A percentile compares a stretch with the other conserved stretches of the same genome.
Conservation (phyloP, 139 green algal genomes). For the Diplosphaera chodatii region DNA sequence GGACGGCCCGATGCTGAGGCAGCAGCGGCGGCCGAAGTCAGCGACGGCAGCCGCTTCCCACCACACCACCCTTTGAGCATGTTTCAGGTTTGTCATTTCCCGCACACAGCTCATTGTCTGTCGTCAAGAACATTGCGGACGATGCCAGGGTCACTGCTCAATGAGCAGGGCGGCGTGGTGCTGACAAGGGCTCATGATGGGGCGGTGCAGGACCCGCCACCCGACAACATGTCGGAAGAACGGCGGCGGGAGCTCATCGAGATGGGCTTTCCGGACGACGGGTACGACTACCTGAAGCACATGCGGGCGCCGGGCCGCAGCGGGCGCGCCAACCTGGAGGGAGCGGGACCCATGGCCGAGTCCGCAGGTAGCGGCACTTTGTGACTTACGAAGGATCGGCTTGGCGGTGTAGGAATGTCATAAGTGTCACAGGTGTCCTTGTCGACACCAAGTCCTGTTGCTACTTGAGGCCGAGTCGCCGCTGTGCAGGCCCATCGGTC, state of each 20-base stretch:
- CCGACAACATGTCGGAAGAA: slow-evolving; percentile 26
- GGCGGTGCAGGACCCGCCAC: background rate
- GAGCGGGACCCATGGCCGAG: background rate
- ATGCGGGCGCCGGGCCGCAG: slow-evolving; percentile 42
- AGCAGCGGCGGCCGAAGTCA: background rate
- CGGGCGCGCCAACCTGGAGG: slow-evolving; percentile 15
- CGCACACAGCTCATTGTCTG: too few relatives aligned
- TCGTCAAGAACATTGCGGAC: too few relatives aligned
- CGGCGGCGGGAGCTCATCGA: slow-evolving; percentile 62
- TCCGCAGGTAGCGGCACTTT: too few relatives aligned
- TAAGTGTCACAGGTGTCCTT: too few relatives aligned
- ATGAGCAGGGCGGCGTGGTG: too few relatives aligned
- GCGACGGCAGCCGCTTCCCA: slow-evolving; percentile 8
- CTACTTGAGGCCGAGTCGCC: too few relatives aligned
- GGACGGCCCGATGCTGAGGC: slow-evolving; percentile 25
- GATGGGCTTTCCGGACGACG: slow-evolving; percentile 89
- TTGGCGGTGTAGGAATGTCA: too few relatives aligned
- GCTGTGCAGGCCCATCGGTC: slow-evolving; percentile 21
- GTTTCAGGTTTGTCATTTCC: too few relatives aligned
- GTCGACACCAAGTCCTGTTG: too few relatives aligned
- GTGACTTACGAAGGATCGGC: too few relatives aligned
- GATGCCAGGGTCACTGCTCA: too few relatives aligned
- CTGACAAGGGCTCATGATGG: too few relatives aligned
- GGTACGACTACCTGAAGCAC: slow-evolving; percentile 94
- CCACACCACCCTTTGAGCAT: slow-evolving; percentile 38